Evolutionary conservation across 2,329 filamentous ascomycete genomes (phyloP), one percentile per base, ranked within the genome.

Genomic region (Botrytis hyacinthi): DNA sequence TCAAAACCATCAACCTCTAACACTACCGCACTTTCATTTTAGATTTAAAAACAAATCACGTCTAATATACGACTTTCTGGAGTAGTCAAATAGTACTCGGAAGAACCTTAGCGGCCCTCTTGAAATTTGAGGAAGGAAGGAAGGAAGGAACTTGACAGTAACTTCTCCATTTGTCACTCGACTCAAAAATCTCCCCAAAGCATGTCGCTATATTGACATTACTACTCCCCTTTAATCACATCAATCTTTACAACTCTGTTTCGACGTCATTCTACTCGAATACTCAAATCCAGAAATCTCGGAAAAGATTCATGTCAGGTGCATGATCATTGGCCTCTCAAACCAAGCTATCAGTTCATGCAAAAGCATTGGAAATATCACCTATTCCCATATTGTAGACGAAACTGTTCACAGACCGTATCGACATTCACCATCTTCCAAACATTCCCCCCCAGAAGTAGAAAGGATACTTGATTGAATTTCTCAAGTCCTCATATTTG

Each of bases 331-430:
- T 71, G 71, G 59, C 59, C n/a, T 59, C 51, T 42, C 63, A 67
- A 68, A 65, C 42, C 73, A 63, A 72, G 70, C 71, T 44, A 74
- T 75, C 72, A 72, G 74, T 73, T 75, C 74, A 75, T 79, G 75
- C 77, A 70, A 35, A 37, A 37, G 14, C 37, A 32, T 46, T 61
- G 40, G 40, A 46, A 35, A n/a, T 32, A 57, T 26, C 35, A 40
- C 48, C 26, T 14, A 35, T 67, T 42, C 66, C 35, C 42, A 22
- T 40, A 48, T 42, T 20, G 66, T 29, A 57, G 66, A 68, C 48
- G 26, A 68, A 32, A 68, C 26, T 42, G 26, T 57, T 48, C 48
- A 57, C 66, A 42, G 66, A 57, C 35, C 18, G 16, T 22, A 57
- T 16, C 66, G 18, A 42, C 73, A 70, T 67, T 69, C 46, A 74